Conservation (phyloP, 2,329 filamentous ascomycete species). For the Phaeophleospora eucalypticola region DNA sequence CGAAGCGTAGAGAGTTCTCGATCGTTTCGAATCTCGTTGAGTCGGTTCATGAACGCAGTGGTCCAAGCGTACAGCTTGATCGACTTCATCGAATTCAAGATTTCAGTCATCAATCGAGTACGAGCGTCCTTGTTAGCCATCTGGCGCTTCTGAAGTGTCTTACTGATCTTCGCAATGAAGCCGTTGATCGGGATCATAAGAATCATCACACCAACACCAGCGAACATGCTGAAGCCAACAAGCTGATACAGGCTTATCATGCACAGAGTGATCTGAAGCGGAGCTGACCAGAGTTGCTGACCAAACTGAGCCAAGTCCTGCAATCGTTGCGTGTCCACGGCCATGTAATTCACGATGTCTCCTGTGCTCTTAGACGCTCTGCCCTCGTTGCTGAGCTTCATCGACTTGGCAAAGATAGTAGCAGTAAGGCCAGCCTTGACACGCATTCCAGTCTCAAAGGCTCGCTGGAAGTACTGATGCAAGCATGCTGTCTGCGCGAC, state of each 20-base stretch:
- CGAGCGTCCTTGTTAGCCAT: conserved; percentile 99
- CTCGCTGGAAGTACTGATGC: conserved; percentile 95
- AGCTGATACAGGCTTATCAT: conserved; percentile 94
- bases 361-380: conserved; percentile 84
- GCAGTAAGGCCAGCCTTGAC: conserved; percentile 88
- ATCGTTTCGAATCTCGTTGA: conserved; percentile 94
- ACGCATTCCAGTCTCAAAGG: conserved; percentile 94
- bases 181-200: conserved; percentile 97
- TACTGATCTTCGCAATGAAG: conserved; percentile 87
- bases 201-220: conserved; percentile 91
- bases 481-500: conserved; percentile 82
- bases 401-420: conserved; percentile 86
- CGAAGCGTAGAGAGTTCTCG: conserved; percentile 90
- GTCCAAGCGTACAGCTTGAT: conserved; percentile 98
- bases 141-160: conserved; percentile 87
- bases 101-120: conserved; percentile 91
- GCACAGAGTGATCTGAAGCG: conserved; percentile 92
- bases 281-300: conserved; percentile 92
- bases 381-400: conserved; percentile 89
- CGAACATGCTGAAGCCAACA: conserved; percentile 93
- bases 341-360: conserved; percentile 99
- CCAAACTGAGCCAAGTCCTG: conserved; percentile 94
- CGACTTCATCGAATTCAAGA: conserved; percentile 99
- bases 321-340: conserved; percentile 91
- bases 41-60: conserved; percentile 92